These are phyloP conservation scores for Mortierella antarctica DNA, from an alignment of 192 early-diverging fungal species.

Conservation along the genomic window DNA sequence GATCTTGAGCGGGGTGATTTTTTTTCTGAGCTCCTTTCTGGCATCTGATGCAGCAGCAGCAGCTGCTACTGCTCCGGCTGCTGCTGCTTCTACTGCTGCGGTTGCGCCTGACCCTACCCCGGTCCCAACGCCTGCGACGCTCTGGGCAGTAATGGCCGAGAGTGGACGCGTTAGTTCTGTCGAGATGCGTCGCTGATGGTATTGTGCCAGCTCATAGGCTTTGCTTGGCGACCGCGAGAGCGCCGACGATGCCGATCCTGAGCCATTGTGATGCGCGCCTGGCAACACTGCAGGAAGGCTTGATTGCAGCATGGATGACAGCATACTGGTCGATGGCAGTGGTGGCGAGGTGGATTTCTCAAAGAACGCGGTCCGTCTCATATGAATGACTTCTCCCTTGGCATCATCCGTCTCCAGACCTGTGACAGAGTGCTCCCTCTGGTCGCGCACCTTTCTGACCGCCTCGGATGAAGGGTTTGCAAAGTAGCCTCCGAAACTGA, in stretches of 20 bases:
- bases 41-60: not conserved
- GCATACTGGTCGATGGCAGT: not conserved
- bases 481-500: constrained; percentile 49
- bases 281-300: constrained; percentile 2
- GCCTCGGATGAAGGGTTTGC: constrained; percentile 9
- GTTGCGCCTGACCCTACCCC: not conserved
- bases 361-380: constrained; percentile 30
- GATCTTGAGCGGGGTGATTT: constrained; percentile 26
- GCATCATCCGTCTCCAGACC: constrained; percentile 23
- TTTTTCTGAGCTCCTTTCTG: constrained; percentile 3
- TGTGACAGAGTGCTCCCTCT: constrained; percentile 11
- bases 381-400: constrained; percentile 36
- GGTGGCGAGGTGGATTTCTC: constrained; percentile 18
- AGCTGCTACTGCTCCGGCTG: not conserved
- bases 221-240: constrained; percentile 22
- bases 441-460: constrained; percentile 9
- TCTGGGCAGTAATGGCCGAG: not conserved
- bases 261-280: not conserved
- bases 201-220: not conserved
- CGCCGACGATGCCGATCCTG: not conserved
- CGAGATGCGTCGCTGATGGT: constrained; percentile 8
- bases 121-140: too few relatives aligned
- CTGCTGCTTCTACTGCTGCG: not conserved
- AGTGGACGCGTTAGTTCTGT: not conserved
- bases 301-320: constrained; percentile 7